Evolutionary conservation across 2,329 filamentous ascomycete species (phyloP), one percentile per base, ranked within the genome.

Genomic region (Ophiostoma ulmi): DNA sequence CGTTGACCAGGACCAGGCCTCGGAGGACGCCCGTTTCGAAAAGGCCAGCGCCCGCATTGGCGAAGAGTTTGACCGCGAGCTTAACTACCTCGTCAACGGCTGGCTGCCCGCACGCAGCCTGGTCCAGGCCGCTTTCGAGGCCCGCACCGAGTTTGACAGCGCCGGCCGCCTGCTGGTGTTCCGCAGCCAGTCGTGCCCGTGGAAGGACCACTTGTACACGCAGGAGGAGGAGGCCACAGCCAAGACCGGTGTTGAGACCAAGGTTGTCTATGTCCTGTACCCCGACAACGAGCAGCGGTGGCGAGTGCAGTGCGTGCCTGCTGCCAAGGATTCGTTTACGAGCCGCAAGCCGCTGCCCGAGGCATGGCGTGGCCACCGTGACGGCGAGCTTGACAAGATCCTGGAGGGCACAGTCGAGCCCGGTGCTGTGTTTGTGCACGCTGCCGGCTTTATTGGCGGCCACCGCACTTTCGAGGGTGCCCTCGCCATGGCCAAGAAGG

Each of bases 161-260:
- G 91, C 97, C 78, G 77, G 89, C 11, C 89, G 92, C 73, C 87
- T 98, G 72, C 84, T 98, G 76, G 90, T 97, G 36, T 86, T 99
- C 71, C 87, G 91, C 74, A 83, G 83, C 48, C 89, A 91, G 78
- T 89, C 91, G 72, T 91, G 94, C 72, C 94, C 94, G 1, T 98
- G 95, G 95, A 95, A 97, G 79, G 94, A 98, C 77, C 95, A 99
- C 80, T 85, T 99, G 22, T 98, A 97, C 82, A 88, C 86, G n/a
- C 86, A 98, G 22, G 86, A 98, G 38, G 95, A 99, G 81, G 85
- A 71, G 44, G 70, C 87, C 6, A 79, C 77, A 2, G 79, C 78
- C 10, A 81, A 87, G 61, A 82, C 87, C 58, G 86, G 88, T 75
- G 89, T 94, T 4, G 39, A 41, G 36, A 84, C 94, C 68, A 98